Evolutionary conservation across 345 rosid species (phyloP).

Genomic region (Eucalyptus urophylla): DNA sequence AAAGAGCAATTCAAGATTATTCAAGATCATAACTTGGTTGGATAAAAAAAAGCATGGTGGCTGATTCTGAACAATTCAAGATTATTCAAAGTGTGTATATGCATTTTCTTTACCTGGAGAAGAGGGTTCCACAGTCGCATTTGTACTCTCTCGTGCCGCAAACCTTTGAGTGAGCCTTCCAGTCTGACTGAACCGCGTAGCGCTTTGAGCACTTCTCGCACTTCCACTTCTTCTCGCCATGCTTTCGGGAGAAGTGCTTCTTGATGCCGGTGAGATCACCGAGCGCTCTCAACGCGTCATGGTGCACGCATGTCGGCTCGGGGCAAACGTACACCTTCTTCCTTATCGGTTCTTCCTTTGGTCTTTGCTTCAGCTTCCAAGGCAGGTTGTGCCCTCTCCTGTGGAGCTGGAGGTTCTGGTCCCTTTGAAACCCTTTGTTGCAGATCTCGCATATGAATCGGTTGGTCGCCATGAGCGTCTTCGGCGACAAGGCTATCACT

Average conservation of each 20-base stretch:
- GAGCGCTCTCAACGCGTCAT: conserved; percentile 50
- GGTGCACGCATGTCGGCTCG: conserved; percentile 37
- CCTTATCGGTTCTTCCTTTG: conserved; percentile 23
- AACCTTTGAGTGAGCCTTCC: conserved; percentile 58
- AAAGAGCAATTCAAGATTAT: neutral
- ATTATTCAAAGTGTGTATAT: neutral
- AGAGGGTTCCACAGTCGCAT: conserved; percentile 52
- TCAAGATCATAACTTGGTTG: neutral
- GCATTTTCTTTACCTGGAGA: conserved; percentile 30
- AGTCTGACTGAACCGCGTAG: conserved; percentile 57
- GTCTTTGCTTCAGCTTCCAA: conserved; percentile 53
- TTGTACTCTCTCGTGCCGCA: conserved; percentile 58
- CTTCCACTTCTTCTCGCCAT: conserved; percentile 63
- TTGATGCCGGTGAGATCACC: conserved; percentile 64
- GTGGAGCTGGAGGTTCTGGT: conserved; percentile 65
- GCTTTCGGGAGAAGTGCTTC: conserved; percentile 51
- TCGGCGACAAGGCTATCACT: conserved; percentile 48
- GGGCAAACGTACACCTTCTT: conserved; percentile 56
- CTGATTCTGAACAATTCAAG: neutral
- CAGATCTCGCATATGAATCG: conserved; percentile 58
- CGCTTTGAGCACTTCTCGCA: conserved; percentile 50
- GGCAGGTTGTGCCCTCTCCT: conserved; percentile 61
- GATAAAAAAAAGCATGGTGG: neutral
- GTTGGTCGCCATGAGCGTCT: conserved; percentile 27
- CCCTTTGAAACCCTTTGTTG: conserved; percentile 54